Base-by-base conservation (phyloP, 345 rosid species). In the Linum usitatissimum region DNA sequence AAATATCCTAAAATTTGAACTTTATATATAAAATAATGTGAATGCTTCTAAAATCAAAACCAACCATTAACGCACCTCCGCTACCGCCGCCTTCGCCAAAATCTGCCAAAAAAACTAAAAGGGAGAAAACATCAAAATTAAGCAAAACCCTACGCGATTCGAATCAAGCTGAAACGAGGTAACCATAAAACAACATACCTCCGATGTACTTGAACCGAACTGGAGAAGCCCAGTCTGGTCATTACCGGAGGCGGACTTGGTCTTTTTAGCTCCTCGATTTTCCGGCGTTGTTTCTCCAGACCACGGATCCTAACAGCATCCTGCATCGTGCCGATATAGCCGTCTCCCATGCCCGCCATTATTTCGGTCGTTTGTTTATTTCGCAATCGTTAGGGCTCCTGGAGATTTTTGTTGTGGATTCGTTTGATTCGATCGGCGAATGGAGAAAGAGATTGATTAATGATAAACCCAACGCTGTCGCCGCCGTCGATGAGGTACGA, bases 331-430 rank as follows among this genome's bases (percentile, higher is more conserved):
- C 99, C 99, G 57, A 94, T 97, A 79, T 94, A 94, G 57, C 99
- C 97, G 59, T 94, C 96, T 53, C 99, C 99, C 99, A 94, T 94
- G 19, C 99, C 97, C 82, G 99, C 83, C 99, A 94, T 90, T 80
- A 34, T 55, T 75, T 81, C 59, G 64, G 51, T 64, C 31, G 17
- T 40, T 54, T 28, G 20, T 59, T 4, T 4, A 34, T 34, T 23
- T 2, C 28, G 28, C 28, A 23, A 23, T 23, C 28, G 1, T 23
- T 23, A 23, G 28, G 28, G 28, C 28, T 23, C 28, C 28, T 23
- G 28, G 28, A 23, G 28, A 23, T 23, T 23, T 23, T 23, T 23
- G 28, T 23, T 23, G 28, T 2, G 28, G 28, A 23, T 23, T 23
- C 28, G 28, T 23, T 23, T 23, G 28, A 23, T 23, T 23, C 28